Base-by-base conservation (phyloP, 805 yeast genomes). In the Lipomyces lipofer region DNA sequence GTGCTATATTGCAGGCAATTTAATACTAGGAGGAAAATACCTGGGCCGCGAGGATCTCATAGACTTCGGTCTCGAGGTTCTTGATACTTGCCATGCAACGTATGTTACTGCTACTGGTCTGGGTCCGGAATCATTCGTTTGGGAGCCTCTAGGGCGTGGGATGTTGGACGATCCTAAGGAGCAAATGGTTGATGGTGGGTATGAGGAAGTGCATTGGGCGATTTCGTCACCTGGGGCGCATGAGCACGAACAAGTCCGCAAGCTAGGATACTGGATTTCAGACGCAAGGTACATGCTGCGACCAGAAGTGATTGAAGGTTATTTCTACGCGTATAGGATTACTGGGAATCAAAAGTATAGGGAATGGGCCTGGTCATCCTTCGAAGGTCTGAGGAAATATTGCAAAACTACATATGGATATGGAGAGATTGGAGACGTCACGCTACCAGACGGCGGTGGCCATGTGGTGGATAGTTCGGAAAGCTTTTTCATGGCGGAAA, bases 321-420 rank as follows among this genome's bases (percentile, higher is more conserved):
- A 80, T 2, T 77, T 76, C 62, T 78, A 77, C 60, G 69, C 79
- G 63, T 79, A 75, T 59, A 72, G 83, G 51, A 71, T 77, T 39
- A 79, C 83, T 0, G 81, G 81, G 12, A 81, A 80, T 50, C 62
- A 71, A 0, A 70, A 71, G 60, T 80, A 81, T 75, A 70, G 81
- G 49, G 70, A 71, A 8, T 69, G 73, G 63, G 83, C 81, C 0
- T 67, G 74, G 71, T 65, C 63, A 32, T 66, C 75, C 63, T 75
- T 76, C 63, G 62, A 66, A 24, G 68, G 68, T 25, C 57, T 74
- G 38, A 60, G 63, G 17, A 62, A 71, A 2, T 42, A 63, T 12
- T 63, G 73, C 38, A 56, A 69, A 21, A 56, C 62, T 28, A 47
- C 60, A 3, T 71, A 69, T 19, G 72, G 71, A 7, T 61, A 39